These are phyloP conservation scores for Aspergillus pseudoglaucus DNA, from an alignment of 2,329 filamentous ascomycete genomes.

Conservation along the genomic window DNA sequence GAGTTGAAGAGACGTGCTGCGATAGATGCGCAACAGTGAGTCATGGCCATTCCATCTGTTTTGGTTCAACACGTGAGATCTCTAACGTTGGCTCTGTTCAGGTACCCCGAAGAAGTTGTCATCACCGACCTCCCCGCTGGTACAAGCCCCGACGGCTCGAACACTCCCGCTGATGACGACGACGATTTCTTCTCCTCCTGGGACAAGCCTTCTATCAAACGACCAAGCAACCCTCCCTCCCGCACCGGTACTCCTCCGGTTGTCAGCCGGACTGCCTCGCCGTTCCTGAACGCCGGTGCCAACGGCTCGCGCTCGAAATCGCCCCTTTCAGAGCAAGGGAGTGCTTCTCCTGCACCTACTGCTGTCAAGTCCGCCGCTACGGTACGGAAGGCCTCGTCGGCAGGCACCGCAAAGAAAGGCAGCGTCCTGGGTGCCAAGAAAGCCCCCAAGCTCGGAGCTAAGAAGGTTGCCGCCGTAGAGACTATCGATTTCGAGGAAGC, in stretches of 20 bases:
- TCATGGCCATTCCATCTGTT: slow-evolving; percentile 6
- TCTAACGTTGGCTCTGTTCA: slow-evolving; percentile 31
- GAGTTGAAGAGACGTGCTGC: slow-evolving; percentile 82
- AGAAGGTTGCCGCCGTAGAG: slow-evolving; percentile 72
- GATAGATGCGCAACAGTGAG: slow-evolving; percentile 77
- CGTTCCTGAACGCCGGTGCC: slow-evolving; percentile 69
- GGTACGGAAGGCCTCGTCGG: slow-evolving; percentile 65
- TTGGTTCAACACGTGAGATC: background rate
- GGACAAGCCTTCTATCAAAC: slow-evolving; percentile 97
- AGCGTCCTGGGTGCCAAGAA: slow-evolving; percentile 86
- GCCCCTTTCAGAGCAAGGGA: slow-evolving; percentile 57
- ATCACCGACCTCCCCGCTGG: slow-evolving; percentile 66
- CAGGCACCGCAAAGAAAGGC: slow-evolving; percentile 65
- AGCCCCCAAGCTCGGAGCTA: slow-evolving; percentile 75
- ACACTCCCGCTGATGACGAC: slow-evolving; percentile 71
- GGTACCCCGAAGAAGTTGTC: slow-evolving; percentile 77
- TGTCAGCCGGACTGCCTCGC: slow-evolving; percentile 75
- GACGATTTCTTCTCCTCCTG: slow-evolving; percentile 99
- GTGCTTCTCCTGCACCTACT: slow-evolving; percentile 51
- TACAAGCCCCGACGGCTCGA: slow-evolving; percentile 59
- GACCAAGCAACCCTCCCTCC: slow-evolving; percentile 86
- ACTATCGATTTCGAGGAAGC: slow-evolving; percentile 94
- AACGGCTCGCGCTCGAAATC: slow-evolving; percentile 74
- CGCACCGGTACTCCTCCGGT: slow-evolving; percentile 80
- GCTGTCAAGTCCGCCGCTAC: slow-evolving; percentile 69